Percentiles rank a stretch among this genome's conserved stretches.
phyloP scores from a whole-genome alignment of 371 early-diverging fungal species.

The Chytridium lagenaria region DNA sequence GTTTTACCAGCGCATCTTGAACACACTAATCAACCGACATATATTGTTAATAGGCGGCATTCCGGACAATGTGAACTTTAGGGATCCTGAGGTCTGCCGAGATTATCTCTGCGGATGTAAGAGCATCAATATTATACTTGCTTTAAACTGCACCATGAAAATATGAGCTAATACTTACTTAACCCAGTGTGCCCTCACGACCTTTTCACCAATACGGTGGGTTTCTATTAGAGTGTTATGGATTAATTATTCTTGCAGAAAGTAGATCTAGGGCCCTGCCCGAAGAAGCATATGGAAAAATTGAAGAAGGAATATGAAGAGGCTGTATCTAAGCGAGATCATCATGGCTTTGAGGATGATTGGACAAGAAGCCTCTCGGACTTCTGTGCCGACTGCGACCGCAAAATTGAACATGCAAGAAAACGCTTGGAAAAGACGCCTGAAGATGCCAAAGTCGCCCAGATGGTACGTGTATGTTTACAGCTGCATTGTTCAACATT shows the following conservation, averaged over 20 bases:
- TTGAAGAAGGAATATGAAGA: slow-evolving; percentile 54
- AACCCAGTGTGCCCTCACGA: slow-evolving; percentile 41
- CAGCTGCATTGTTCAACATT: neutral
- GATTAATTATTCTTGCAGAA: slow-evolving; percentile 28
- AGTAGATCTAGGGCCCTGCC: slow-evolving; percentile 56
- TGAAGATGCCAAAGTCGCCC: slow-evolving; percentile 42
- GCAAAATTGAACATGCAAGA: slow-evolving; percentile 48
- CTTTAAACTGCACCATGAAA: neutral
- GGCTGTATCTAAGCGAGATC: slow-evolving; percentile 31
- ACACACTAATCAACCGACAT: neutral
- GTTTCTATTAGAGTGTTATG: neutral
- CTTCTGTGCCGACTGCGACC: slow-evolving; percentile 56
- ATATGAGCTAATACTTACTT: neutral
- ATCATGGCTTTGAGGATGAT: slow-evolving; percentile 48
- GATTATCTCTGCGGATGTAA: slow-evolving; percentile 50
- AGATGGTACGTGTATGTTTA: slow-evolving; percentile 24
- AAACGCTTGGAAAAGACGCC: slow-evolving; percentile 53
- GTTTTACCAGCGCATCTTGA: neutral
- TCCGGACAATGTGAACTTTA: slow-evolving; percentile 44
- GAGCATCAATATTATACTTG: neutral
- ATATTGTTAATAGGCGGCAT: slow-evolving; percentile 35
- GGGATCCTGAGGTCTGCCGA: slow-evolving; percentile 49
- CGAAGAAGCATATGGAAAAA: slow-evolving; percentile 52
- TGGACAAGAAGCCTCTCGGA: slow-evolving; percentile 46
- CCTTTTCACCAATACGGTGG: slow-evolving; percentile 39